Base-by-base conservation (phyloP, 495 filamentous ascomycete genomes). In the Terfezia claveryi region DNA sequence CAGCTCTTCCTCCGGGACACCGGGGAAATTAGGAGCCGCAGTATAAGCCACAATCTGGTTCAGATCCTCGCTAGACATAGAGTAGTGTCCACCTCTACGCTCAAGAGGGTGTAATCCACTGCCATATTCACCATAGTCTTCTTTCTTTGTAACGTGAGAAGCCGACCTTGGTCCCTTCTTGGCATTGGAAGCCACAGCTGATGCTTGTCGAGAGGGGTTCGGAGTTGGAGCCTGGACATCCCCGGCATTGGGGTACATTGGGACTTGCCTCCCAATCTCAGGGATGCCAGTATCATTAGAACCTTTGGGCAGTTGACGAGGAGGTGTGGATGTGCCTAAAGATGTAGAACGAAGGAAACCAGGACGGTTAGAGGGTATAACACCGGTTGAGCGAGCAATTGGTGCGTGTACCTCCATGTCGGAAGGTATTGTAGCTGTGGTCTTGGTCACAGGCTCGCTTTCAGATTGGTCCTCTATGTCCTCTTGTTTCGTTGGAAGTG, bases 191-290 rank as follows among this genome's bases (percentile, higher is more conserved):
- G 66, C 68, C 4, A 62, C 58, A 36, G 68, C 70, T 32, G 27
- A 32, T 59, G 75, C 73, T 61, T 76, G 41, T 46, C 41, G 80
- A 37, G 71, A 68, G n/a, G 80, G 84, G 14, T 82, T 77, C 4
- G 88, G 86, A 0, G 92, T 88, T 0, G 91, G 91, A 11, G 91
- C 91, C 69, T 99, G 91, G 10, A 99, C 92, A 68, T 96, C 91
- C 49, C 91, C 91, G 41, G 87, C 88, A 69, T 92, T 79, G 38
- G 81, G 81, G 63, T 89, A 82, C 87, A 99, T 93, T 37, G 91
- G 92, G 20, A 96, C 88, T 61, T 86, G 76, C 63, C 80, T 74
- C 38, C 87, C 87, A 58, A 94, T 91, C 63, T 89, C 83, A 10
- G 87, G 89, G 58, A 94, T 93, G 11, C 89, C 89, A 57, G 61